Evolutionary conservation across 176 grass and related monocot genomes (phyloP), one percentile per base, ranked within the genome.

Genomic region (Thinopyrum elongatum): DNA sequence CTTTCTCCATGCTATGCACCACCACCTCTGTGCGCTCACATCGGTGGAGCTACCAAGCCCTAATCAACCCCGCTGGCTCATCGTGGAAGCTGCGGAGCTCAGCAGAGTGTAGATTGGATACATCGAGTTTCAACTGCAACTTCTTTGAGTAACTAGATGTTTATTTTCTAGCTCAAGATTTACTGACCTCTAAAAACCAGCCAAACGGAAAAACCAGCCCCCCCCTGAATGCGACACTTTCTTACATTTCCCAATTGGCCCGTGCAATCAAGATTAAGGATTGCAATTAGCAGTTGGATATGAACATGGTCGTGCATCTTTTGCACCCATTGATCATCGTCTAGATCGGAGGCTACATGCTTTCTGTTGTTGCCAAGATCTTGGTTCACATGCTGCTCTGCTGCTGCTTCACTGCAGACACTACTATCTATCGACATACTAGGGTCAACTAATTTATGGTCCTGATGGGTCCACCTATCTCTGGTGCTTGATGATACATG

Each of bases 381-480:
- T 71, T 31, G 12, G 51, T 80, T 73, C 1, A 16, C 27, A 74
- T 81, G 63, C 21, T 51, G 10, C 22, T 22, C 2, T 22, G 34
- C 49, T 87, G 44, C 59, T 10, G 74, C 65, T 81, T 89, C 59
- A 35, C 83, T 28, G 16, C 63, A 76, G 74, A 55, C 73, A 81
- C 44, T 66, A 80, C 73, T 31, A 53, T 61, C 68, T 80, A 38
- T 66, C 10, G 27, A 10, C 26, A 53, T 66, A 27, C 46, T 85
- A 76, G 77, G 26, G 19, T 74, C 39, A n/a, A 34, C 28, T 57
- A 59, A 89, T 74, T 42, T 89, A 51, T 88, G 30, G 65, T 84
- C 74, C 26, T 25, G 21, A 75, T 80, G 30, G 72, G 74, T 89
- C 46, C 4, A 3, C 46, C n/a, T 16, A 22, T 80, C 14, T 82